phyloP scores from a whole-genome alignment of 441 rosid genomes.

The Populus hybrid region DNA sequence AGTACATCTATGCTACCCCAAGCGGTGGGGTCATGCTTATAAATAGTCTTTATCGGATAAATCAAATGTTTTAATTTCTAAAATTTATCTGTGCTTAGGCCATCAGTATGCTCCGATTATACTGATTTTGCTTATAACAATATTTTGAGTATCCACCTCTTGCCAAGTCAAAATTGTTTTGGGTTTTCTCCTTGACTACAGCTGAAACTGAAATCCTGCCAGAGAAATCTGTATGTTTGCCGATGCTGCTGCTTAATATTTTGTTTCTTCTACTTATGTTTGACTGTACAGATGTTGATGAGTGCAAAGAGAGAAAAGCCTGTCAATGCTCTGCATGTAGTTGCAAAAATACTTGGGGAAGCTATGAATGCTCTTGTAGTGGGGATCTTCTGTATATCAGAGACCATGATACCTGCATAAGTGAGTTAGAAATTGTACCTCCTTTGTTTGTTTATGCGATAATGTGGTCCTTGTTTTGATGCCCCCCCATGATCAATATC shows the following conservation, averaged over 20 bases:
- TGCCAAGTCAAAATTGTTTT: background rate
- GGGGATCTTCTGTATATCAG: slow-evolving; percentile 82
- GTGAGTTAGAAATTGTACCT: slow-evolving; percentile 40
- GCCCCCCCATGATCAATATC: slow-evolving; percentile 15
- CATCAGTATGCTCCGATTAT: background rate
- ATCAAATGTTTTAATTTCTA: background rate
- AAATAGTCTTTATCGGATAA: background rate
- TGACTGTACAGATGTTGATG: slow-evolving; percentile 66
- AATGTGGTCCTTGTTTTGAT: slow-evolving; percentile 16
- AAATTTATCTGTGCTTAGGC: background rate
- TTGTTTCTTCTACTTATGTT: background rate
- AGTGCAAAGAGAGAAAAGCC: slow-evolving; percentile 86
- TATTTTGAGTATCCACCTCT: background rate
- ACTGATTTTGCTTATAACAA: background rate
- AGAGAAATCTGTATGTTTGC: background rate
- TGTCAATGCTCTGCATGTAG: slow-evolving; percentile 91
- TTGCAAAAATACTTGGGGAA: slow-evolving; percentile 97
- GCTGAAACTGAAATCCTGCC: background rate
- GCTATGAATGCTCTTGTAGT: slow-evolving; percentile 90
- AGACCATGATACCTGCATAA: slow-evolving; percentile 97
- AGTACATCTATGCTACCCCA: background rate
- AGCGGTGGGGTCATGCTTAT: background rate
- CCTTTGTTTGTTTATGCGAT: background rate
- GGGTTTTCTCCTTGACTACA: background rate
- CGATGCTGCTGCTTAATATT: background rate